Conservation (phyloP, 2,329 filamentous ascomycete genomes). For the Cladosporium oxysporum region DNA sequence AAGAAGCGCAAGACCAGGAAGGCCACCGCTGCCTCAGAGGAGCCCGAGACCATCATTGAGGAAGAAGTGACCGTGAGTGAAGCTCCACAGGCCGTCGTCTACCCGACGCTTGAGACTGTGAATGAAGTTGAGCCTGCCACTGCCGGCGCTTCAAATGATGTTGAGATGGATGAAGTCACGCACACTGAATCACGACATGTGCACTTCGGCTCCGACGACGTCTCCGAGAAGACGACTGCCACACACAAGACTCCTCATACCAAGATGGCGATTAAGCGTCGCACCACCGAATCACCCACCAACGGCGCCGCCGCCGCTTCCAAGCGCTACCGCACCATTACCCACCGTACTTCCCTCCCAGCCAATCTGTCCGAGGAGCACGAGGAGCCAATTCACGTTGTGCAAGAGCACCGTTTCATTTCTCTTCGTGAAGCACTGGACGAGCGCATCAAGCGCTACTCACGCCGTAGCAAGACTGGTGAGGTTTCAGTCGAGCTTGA, state of each 20-base stretch:
- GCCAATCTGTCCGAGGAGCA: conserved; percentile 28
- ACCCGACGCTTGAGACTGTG: conserved; percentile 16
- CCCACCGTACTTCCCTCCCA: conserved; percentile 37
- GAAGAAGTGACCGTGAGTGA: conserved; percentile 26
- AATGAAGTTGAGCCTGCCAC: conserved; percentile 19
- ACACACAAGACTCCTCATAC: conserved; percentile 38
- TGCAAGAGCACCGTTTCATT: conserved; percentile 34
- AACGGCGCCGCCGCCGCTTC: neutral
- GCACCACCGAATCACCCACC: conserved; percentile 34
- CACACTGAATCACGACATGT: conserved; percentile 31
- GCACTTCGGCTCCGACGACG: conserved; percentile 32
- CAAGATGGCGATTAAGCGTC: conserved; percentile 34
- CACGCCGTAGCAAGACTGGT: conserved; percentile 42
- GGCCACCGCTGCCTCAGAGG: conserved; percentile 24
- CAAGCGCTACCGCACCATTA: conserved; percentile 29
- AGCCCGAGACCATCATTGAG: conserved; percentile 32
- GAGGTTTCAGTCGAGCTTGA: conserved; percentile 32
- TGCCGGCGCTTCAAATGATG: conserved; percentile 24
- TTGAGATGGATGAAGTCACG: conserved; percentile 21
- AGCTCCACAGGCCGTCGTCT: conserved; percentile 5
- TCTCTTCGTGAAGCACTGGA: conserved; percentile 36
- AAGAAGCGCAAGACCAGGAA: conserved; percentile 31
- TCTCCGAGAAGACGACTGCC: conserved; percentile 29
- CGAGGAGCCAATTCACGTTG: conserved; percentile 24
- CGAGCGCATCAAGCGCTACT: conserved; percentile 40